Percentiles rank a stretch among this genome's conserved stretches.
Evolutionary conservation across 768 basidiomycete species (phyloP).

Genomic region (Rhodosporidiobolus odoratus): DNA sequence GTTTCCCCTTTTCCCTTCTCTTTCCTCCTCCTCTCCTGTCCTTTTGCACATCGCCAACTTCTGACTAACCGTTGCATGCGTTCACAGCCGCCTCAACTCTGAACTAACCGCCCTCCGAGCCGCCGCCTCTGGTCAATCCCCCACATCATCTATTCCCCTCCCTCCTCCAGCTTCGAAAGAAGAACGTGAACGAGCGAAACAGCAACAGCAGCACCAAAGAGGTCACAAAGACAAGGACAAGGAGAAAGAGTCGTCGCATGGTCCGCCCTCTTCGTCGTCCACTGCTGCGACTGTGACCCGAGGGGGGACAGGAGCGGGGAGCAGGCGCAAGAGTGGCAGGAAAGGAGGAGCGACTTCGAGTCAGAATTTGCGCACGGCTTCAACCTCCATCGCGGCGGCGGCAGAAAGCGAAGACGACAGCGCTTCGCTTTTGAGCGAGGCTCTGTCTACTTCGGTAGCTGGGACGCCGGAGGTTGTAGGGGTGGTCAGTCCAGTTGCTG

Average conservation of each 20-base stretch:
- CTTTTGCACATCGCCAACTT: neutral
- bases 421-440: neutral
- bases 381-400: neutral
- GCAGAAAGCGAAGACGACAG: neutral
- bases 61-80: too few relatives aligned
- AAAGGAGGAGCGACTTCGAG: too few relatives aligned
- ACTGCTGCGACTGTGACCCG: too few relatives aligned
- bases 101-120: neutral
- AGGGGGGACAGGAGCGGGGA: too few relatives aligned
- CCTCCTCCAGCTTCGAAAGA: neutral
- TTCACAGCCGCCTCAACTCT: neutral
- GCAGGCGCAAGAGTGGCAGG: constrained; percentile 1
- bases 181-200: neutral
- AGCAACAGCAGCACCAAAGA: too few relatives aligned
- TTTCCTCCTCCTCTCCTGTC: neutral
- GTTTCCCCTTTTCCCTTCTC: neutral
- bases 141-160: neutral
- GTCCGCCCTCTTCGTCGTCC: neutral
- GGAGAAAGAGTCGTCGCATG: neutral
- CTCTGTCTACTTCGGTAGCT: neutral
- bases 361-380: too few relatives aligned
- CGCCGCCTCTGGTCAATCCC: neutral
- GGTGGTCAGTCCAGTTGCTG: too few relatives aligned
- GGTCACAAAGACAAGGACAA: neutral
- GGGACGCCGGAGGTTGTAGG: neutral